Percentiles rank a stretch among this genome's conserved stretches.
These are phyloP conservation scores for Fraxinus pennsylvanica DNA, from an alignment of 257 asterid species.

Conservation along the genomic window DNA sequence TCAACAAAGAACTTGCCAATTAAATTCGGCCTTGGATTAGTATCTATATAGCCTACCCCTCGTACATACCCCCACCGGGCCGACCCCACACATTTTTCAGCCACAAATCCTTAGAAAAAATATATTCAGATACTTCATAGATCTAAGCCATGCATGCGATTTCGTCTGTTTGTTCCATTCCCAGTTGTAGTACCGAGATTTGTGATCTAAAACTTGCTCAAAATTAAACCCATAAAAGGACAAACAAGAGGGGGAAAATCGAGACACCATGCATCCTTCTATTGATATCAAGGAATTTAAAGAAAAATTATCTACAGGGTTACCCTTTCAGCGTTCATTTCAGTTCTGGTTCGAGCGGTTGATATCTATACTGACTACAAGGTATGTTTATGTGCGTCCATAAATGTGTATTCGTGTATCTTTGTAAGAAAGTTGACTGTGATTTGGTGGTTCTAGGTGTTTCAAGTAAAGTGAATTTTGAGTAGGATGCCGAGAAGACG, in stretches of 20 bases:
- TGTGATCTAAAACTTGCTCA: background rate
- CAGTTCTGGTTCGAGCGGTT: constrained; percentile 87
- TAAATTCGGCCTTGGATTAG: too few species aligned
- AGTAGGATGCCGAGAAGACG: constrained; percentile 69
- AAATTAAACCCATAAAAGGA: background rate
- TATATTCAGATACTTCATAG: background rate
- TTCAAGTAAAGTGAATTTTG: constrained; percentile 76
- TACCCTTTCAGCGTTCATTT: constrained; percentile 89
- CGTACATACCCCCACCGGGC: background rate
- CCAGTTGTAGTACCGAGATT: background rate
- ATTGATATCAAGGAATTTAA: constrained; percentile 61
- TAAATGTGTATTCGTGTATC: background rate
- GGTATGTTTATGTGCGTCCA: constrained; percentile 33
- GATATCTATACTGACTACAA: constrained; percentile 94
- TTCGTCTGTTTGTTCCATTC: background rate
- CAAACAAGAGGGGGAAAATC: background rate
- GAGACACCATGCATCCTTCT: constrained; percentile 39
- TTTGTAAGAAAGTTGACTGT: constrained; percentile 2
- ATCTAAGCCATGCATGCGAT: constrained; percentile 21
- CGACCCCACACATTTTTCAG: constrained; percentile 4
- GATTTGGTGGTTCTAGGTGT: constrained; percentile 47
- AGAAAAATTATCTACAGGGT: constrained; percentile 50
- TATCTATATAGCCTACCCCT: background rate
- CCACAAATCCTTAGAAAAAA: constrained; percentile 6
- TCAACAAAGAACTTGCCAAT: too few species aligned